Evolutionary conservation across 495 filamentous ascomycete species (phyloP).

Genomic region (Xylaria acuta): DNA sequence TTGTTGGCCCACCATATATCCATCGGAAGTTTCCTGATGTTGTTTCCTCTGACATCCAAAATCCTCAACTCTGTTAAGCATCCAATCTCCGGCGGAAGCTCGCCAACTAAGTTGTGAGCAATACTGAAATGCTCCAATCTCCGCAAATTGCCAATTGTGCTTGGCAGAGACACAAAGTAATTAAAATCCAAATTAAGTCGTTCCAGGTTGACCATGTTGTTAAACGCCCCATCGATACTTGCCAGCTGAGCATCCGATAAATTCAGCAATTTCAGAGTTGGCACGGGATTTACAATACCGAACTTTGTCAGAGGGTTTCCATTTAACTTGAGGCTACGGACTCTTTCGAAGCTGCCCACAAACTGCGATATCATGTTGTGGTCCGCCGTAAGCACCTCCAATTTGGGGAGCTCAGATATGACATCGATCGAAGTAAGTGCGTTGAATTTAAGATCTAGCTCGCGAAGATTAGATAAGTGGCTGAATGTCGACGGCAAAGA

Average conservation of each 20-base stretch:
- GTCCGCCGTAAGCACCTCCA: constrained; percentile 85
- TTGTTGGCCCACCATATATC: constrained; percentile 92
- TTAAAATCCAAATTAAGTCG: constrained; percentile 93
- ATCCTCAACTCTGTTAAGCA: constrained; percentile 81
- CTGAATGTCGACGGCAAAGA: constrained; percentile 73
- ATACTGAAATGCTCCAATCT: constrained; percentile 92
- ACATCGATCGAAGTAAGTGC: constrained; percentile 83
- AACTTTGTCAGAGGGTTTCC: constrained; percentile 94
- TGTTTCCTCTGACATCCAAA: constrained; percentile 90
- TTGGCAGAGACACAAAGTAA: constrained; percentile 87
- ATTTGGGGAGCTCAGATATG: constrained; percentile 76
- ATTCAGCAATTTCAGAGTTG: constrained; percentile 83
- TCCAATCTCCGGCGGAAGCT: constrained; percentile 84
- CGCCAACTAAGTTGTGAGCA: constrained; percentile 83
- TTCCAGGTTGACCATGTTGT: constrained; percentile 82
- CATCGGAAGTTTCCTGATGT: constrained; percentile 82
- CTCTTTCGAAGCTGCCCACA: constrained; percentile 79
- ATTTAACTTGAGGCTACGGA: constrained; percentile 84
- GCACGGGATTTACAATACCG: constrained; percentile 75
- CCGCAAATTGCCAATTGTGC: constrained; percentile 80
- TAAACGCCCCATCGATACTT: constrained; percentile 84
- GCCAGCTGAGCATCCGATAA: constrained; percentile 87
- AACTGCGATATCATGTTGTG: constrained; percentile 93
- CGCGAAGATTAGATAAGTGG: constrained; percentile 76
- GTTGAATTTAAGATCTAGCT: constrained; percentile 95